Conservation (phyloP, 1,139 yeast genomes). For the Tardiomyces blankii region DNA sequence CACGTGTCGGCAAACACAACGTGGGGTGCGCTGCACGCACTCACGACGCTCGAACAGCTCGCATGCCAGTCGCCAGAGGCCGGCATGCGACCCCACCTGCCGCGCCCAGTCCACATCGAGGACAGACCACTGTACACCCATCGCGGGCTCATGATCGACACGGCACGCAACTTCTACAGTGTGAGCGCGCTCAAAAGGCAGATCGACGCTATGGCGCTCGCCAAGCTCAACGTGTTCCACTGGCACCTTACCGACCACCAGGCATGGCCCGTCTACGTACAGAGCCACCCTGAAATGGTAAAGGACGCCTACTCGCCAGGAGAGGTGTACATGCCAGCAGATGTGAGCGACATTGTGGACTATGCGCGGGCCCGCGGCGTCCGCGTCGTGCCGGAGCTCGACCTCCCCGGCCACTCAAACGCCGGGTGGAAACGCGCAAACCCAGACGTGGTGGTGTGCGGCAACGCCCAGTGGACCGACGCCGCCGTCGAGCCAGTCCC, state of each 20-base stretch:
- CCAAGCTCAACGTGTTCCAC: constrained; percentile 36
- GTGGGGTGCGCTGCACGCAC: constrained; percentile 39
- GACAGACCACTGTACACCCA: constrained; percentile 35
- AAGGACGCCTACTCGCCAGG: constrained; percentile 32
- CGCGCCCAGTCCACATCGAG: constrained; percentile 27
- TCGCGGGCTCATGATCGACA: constrained; percentile 37
- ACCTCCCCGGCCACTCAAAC: constrained; percentile 39
- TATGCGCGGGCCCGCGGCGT: constrained; percentile 35
- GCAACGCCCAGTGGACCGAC: constrained; percentile 25
- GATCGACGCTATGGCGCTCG: constrained; percentile 34
- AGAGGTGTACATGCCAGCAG: constrained; percentile 29
- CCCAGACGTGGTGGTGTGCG: constrained; percentile 20
- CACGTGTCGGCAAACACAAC: constrained; percentile 27
- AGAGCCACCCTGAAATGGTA: constrained; percentile 32
- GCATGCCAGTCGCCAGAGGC: constrained; percentile 22
- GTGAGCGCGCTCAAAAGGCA: constrained; percentile 28
- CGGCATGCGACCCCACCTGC: constrained; percentile 21
- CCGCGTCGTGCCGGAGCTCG: constrained; percentile 38
- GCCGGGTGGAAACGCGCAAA: constrained; percentile 36
- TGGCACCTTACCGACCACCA: constrained; percentile 39
- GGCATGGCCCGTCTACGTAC: constrained; percentile 36
- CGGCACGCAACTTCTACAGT: constrained; percentile 33
- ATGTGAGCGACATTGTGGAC: constrained; percentile 26
- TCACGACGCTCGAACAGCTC: constrained; percentile 36
- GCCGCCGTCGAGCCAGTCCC: constrained; percentile 38